These are phyloP conservation scores for Teratosphaeria epicoccoides DNA, from an alignment of 2,329 filamentous ascomycete genomes.

Conservation along the genomic window DNA sequence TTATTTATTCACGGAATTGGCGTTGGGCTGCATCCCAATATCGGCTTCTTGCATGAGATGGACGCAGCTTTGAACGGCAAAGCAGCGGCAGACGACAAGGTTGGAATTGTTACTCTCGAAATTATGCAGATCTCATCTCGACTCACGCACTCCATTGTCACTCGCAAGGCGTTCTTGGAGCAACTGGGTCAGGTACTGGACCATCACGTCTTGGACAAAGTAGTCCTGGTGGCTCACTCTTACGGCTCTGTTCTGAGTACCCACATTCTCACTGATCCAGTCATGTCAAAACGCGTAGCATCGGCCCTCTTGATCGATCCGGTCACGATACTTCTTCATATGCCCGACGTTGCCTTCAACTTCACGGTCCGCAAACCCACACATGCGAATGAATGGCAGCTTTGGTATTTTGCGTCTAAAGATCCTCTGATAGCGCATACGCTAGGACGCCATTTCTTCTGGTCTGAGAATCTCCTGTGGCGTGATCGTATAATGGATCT, in stretches of 20 bases:
- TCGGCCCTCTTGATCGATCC: slow-evolving; percentile 49
- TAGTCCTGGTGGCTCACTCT: slow-evolving; percentile 50
- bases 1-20: slow-evolving; percentile 64
- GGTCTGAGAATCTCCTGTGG: slow-evolving; percentile 61
- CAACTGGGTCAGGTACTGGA: slow-evolving; percentile 49
- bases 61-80: slow-evolving; percentile 23
- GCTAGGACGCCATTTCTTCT: slow-evolving; percentile 58
- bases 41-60: slow-evolving; percentile 46
- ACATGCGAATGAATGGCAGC: slow-evolving; percentile 57
- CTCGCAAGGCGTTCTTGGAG: slow-evolving; percentile 42
- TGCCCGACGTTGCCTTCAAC: slow-evolving; percentile 62
- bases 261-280: slow-evolving; percentile 46
- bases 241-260: slow-evolving; percentile 56
- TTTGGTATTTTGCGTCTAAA: slow-evolving; percentile 60
- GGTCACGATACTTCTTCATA: slow-evolving; percentile 56
- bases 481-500: slow-evolving; percentile 48
- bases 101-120: slow-evolving; percentile 57
- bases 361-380: slow-evolving; percentile 41
- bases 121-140: slow-evolving; percentile 56
- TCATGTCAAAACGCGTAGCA: slow-evolving; percentile 37
- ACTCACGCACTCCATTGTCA: slow-evolving; percentile 45
- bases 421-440: slow-evolving; percentile 54
- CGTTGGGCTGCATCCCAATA: slow-evolving; percentile 55
- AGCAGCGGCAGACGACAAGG: slow-evolving; percentile 29
- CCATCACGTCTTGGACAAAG: slow-evolving; percentile 46